Evolutionary conservation across 208 protist species (phyloP).

Genomic region (Leishmania amazonensis): DNA sequence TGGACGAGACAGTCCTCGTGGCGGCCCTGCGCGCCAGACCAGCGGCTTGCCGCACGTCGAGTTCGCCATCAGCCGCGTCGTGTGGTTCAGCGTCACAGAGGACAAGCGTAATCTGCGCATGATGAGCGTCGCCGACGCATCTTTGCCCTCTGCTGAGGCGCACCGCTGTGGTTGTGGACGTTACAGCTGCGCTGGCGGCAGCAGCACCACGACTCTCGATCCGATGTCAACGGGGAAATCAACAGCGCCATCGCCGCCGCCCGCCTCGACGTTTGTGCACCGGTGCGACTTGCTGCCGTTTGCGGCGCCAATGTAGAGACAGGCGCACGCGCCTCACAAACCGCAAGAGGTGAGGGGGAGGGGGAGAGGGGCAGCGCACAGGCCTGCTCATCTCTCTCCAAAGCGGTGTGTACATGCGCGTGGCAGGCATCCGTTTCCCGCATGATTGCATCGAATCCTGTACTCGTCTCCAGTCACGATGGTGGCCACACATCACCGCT

Average conservation of each 20-base stretch:
- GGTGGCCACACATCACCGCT: too few relatives aligned
- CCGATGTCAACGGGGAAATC: not conserved
- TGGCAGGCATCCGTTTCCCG: not conserved
- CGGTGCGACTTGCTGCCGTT: conserved; percentile 19
- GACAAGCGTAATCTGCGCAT: conserved; percentile 7
- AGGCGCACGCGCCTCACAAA: not conserved
- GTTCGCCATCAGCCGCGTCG: conserved; percentile 26
- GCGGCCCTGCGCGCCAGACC: not conserved
- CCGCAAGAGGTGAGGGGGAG: not conserved
- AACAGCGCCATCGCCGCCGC: not conserved
- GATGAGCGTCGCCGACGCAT: conserved; percentile 1
- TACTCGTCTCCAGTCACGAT: not conserved
- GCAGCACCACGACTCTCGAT: not conserved
- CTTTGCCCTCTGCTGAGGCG: not conserved
- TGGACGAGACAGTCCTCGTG: not conserved
- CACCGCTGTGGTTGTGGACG: conserved; percentile 2
- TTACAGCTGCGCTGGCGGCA: not conserved
- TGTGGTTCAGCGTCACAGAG: conserved; percentile 31
- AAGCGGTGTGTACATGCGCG: not conserved
- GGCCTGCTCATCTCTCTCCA: not conserved
- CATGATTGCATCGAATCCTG: not conserved
- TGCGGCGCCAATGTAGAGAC: not conserved
- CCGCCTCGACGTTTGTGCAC: conserved; percentile 7
- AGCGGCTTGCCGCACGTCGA: conserved; percentile 18
- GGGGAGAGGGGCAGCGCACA: not conserved